Evolutionary conservation across 805 yeast genomes (phyloP).

Genomic region (Cyberlindnera maritima): DNA sequence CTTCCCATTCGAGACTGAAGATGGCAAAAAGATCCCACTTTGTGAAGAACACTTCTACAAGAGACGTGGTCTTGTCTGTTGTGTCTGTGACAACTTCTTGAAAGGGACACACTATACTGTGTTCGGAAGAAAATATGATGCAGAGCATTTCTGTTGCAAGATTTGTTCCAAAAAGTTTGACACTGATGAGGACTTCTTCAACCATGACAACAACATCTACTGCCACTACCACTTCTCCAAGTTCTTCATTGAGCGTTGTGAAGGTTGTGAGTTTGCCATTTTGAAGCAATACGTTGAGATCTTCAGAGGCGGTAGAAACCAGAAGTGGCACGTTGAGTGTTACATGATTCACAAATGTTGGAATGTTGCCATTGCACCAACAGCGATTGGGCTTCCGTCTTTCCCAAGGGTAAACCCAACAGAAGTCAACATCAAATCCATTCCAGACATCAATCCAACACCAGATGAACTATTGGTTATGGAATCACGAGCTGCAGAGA

Average conservation of each 20-base stretch:
- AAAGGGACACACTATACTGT: constrained; percentile 95
- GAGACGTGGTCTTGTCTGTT: constrained; percentile 81
- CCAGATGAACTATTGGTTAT: constrained; percentile 49
- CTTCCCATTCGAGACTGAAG: constrained; percentile 67
- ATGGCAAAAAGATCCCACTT: constrained; percentile 51
- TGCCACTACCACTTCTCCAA: constrained; percentile 94
- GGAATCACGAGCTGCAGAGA: constrained; percentile 65
- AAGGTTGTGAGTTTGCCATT: constrained; percentile 89
- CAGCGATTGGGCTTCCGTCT: constrained; percentile 46
- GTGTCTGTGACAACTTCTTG: constrained; percentile 78
- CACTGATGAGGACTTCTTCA: constrained; percentile 87
- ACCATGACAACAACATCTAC: constrained; percentile 75
- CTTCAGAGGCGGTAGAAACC: constrained; percentile 84
- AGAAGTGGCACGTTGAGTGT: constrained; percentile 99
- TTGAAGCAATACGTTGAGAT: constrained; percentile 93
- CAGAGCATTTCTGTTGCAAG: constrained; percentile 92
- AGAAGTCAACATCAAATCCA: constrained; percentile 22
- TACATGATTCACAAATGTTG: constrained; percentile 96
- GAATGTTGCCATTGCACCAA: constrained; percentile 78
- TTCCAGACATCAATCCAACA: constrained; percentile 34
- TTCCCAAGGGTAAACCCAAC: constrained; percentile 29
- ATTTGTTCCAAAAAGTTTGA: constrained; percentile 86
- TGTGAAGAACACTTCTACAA: constrained; percentile 94
- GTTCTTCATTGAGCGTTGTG: constrained; percentile 82
- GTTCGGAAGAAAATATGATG: constrained; percentile 85